phyloP scores from a whole-genome alignment of 2,329 filamentous ascomycete genomes.

The Endoconidiophora laricicola region DNA sequence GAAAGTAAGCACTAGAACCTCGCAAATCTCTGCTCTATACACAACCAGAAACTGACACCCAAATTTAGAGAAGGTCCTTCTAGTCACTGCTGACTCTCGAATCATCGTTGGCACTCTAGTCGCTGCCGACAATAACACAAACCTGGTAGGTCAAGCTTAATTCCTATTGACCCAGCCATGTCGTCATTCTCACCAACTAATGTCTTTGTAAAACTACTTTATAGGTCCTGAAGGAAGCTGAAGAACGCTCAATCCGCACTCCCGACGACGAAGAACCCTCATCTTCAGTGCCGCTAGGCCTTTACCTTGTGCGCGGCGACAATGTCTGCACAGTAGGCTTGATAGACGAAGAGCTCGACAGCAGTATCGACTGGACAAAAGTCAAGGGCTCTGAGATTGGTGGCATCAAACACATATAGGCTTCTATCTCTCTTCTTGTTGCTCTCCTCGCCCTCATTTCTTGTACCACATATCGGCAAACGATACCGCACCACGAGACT shows the following conservation, averaged over 20 bases:
- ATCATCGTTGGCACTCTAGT: slow-evolving; percentile 70
- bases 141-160: slow-evolving; percentile 41
- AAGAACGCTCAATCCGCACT: slow-evolving; percentile 80
- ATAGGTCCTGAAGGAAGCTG: slow-evolving; percentile 61
- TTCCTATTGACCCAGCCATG: background rate
- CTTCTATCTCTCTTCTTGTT: background rate
- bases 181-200: background rate
- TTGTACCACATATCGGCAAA: background rate
- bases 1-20: slow-evolving; percentile 22
- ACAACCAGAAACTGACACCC: background rate
- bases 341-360: slow-evolving; percentile 78
- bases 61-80: slow-evolving; percentile 64
- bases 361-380: slow-evolving; percentile 80
- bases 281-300: slow-evolving; percentile 62
- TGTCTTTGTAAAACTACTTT: background rate
- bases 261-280: slow-evolving; percentile 70
- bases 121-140: slow-evolving; percentile 81
- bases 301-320: slow-evolving; percentile 87
- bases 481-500: background rate
- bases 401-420: slow-evolving; percentile 53
- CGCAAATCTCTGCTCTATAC: too few species aligned
- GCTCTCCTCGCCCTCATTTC: background rate
- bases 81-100: slow-evolving; percentile 83
- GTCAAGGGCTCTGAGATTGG: slow-evolving; percentile 75
- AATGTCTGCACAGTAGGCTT: slow-evolving; percentile 83